Base-by-base conservation (phyloP, 768 basidiomycete genomes). In the Mycena alexandri region DNA sequence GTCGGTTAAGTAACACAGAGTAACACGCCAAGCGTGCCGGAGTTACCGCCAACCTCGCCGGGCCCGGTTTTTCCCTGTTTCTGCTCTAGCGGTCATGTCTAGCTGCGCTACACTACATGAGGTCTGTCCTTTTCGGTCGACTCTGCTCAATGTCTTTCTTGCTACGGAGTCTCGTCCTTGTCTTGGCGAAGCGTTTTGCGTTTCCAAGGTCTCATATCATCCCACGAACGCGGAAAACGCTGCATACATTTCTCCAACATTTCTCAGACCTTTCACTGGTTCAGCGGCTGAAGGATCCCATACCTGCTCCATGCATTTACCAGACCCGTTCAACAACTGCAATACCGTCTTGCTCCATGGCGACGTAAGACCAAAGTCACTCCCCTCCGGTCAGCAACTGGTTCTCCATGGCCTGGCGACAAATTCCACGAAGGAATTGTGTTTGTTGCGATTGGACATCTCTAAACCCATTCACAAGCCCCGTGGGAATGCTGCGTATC, bases 211-310 rank as follows among this genome's bases (percentile, higher is more conserved):
- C 52, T 53, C 50, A 51, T 29, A 29, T 16, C 24, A 19, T 52
- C 51, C 19, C 51, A 54, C 53, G 53, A 22, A 54, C 53, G 53
- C 36, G 53, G 53, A 38, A 54, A 22, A n/a, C 21, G 13, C 21
- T 3, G n/a, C n/a, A n/a, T n/a, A n/a, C n/a, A n/a, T n/a, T n/a
- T n/a, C n/a, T n/a, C n/a, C n/a, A n/a, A n/a, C n/a, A n/a, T 14
- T 38, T 54, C 38, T 14, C 38, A 38, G 38, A 54, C 51, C 53
- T 54, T 22, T 38, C 21, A 34, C 36, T 22, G 21, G 36, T 38
- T 38, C 51, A 16, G 29, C 38, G 38, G 14, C 38, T 38, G 11
- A 38, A 11, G 11, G 53, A 24, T 21, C 21, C 22, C 21, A 8
- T 24, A 25, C 21, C 22, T 10, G 24, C 47, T 24, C 47, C 47